These are phyloP conservation scores for Fusarium sp. DNA, from an alignment of 2,329 filamentous ascomycete genomes.

Conservation along the genomic window DNA sequence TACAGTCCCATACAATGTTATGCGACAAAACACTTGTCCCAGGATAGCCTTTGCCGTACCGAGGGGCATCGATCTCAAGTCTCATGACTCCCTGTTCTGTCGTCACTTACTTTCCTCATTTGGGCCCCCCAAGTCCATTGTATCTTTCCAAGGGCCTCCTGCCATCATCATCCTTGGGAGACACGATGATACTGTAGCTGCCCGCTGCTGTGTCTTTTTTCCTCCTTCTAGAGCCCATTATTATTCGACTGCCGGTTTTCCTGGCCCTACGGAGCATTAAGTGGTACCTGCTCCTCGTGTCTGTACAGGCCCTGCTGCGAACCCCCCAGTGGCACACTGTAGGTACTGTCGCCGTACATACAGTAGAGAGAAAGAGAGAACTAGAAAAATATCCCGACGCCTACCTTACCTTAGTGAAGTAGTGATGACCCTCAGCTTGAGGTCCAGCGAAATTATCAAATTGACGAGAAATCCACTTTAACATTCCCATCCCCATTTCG, in stretches of 20 bases:
- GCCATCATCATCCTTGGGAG: constrained; percentile 7
- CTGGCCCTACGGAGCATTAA: constrained; percentile 16
- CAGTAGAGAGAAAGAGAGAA: background rate
- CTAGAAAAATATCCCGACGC: background rate
- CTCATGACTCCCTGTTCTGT: constrained; percentile 39
- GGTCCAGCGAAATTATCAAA: constrained; percentile 35
- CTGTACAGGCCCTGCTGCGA: background rate
- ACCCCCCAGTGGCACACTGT: constrained; percentile 6
- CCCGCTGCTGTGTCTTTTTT: background rate
- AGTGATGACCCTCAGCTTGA: constrained; percentile 4
- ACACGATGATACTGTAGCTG: constrained; percentile 4
- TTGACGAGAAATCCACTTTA: constrained; percentile 39
- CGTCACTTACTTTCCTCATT: constrained; percentile 43
- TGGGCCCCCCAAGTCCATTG: constrained; percentile 7
- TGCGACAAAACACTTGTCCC: constrained; percentile 10
- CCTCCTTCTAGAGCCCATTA: background rate
- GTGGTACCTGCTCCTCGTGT: constrained; percentile 11
- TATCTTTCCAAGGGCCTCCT: constrained; percentile 29
- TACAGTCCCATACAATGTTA: background rate
- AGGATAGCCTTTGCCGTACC: constrained; percentile 6
- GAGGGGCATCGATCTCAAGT: constrained; percentile 28
- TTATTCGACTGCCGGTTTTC: constrained; percentile 19
- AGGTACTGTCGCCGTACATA: constrained; percentile 15
- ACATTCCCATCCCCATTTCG: constrained; percentile 35
- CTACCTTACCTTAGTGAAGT: background rate